These are phyloP conservation scores for Chernovozyma aurita DNA, from an alignment of 1,139 yeast genomes.

Conservation along the genomic window DNA sequence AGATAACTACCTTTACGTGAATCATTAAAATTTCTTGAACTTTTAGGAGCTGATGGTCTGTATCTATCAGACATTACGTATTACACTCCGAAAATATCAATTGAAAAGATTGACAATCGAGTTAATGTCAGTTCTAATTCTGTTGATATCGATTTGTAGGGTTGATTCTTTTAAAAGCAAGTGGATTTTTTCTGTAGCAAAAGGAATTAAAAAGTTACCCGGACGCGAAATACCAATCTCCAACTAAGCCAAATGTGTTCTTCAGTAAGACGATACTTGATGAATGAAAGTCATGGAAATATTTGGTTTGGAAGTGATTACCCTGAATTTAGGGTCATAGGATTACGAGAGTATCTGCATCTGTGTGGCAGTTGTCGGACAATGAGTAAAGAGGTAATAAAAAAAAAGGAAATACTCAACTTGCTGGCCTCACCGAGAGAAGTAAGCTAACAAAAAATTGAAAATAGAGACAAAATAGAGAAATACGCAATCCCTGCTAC, in stretches of 20 bases:
- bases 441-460: too few relatives aligned
- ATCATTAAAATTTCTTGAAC: slow-evolving; percentile 2
- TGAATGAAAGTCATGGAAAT: not conserved
- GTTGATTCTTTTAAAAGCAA: not conserved
- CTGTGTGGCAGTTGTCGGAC: too few relatives aligned
- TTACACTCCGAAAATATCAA: not conserved
- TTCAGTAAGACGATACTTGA: too few relatives aligned
- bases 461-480: too few relatives aligned
- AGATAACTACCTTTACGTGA: slow-evolving; percentile 3
- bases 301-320: too few relatives aligned
- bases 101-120: not conserved
- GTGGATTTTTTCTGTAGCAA: not conserved
- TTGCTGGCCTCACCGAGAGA: too few relatives aligned
- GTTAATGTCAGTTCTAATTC: not conserved
- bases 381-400: too few relatives aligned
- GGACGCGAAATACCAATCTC: slow-evolving; percentile 1
- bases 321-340: not conserved
- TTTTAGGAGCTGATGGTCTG: slow-evolving; percentile 24
- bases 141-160: not conserved
- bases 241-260: not conserved
- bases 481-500: too few relatives aligned
- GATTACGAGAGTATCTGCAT: not conserved
- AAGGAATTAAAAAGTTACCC: slow-evolving; percentile 1
- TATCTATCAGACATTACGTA: slow-evolving; percentile 39
- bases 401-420: too few relatives aligned